Base-by-base conservation (phyloP, 345 rosid species). In the Zanthoxylum bungeanum region DNA sequence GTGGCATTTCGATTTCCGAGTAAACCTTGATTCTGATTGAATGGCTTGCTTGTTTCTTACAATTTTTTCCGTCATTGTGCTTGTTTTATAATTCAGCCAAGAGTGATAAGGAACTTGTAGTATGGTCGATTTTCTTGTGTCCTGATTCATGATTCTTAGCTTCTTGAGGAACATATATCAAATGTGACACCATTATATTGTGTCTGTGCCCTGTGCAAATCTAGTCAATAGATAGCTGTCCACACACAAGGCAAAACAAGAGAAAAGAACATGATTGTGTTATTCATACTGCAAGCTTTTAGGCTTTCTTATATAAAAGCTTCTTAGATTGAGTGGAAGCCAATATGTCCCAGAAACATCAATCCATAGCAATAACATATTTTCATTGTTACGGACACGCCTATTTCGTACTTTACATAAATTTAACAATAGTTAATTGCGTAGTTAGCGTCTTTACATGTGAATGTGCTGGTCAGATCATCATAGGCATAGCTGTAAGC, bases 401-500 rank as follows among this genome's bases (percentile, higher is more conserved):
- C 9, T 14, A 27, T 40, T 25, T 55, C 14, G 17, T 25, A 1
- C 7, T 2, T 1, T 11, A 3, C 39, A 27, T 5, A 21, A 40
- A 56, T 17, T 69, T 69, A 75, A 52, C 87, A 85, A 51, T 81
- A 87, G 27, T 68, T 76, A 47, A 85, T 82, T 27, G 64, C 11
- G 44, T 87, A 87, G 55, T 83, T 81, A 40, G 80, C 74, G 10
- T 63, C 75, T 0, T 57, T 10, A 49, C 85, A 79, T 24, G 86
- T 85, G 27, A 80, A 76, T 9, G 63, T 55, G 70, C 87, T 87
- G 0, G 88, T 70, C 11, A 78, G 69, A 69, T 87, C 87, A 70
- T 83, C 89, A 31, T 79, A 83, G 10, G 91, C 91, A 33, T 85
- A 84, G 44, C 85, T 81, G 49, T 83, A 87, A 30, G 84, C 81